Evolutionary conservation across 192 early-diverging fungal species (phyloP).

Genomic region (Coemansia sp.): DNA sequence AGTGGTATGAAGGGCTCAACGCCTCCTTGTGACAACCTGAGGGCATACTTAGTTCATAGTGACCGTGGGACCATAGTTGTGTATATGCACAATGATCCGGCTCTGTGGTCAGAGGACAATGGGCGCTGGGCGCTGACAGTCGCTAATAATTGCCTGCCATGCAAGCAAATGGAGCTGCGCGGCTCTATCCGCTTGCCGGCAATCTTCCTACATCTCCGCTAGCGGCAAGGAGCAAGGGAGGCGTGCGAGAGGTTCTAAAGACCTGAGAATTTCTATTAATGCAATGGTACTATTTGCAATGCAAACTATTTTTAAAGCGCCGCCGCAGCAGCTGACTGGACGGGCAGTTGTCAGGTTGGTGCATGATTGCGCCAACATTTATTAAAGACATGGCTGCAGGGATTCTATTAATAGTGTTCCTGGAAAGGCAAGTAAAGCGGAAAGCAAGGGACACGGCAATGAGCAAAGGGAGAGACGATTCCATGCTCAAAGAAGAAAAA

Average conservation of each 20-base stretch:
- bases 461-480: background rate
- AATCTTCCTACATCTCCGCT: constrained; percentile 1
- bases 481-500: constrained; percentile 4
- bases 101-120: background rate
- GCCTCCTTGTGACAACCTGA: background rate
- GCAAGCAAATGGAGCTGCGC: constrained; percentile 3
- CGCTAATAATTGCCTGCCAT: background rate
- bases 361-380: constrained; percentile 1
- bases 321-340: constrained; percentile 6
- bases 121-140: background rate
- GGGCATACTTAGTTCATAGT: background rate
- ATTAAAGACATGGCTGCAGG: background rate
- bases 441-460: background rate
- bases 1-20: background rate
- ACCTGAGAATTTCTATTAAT: constrained; percentile 2
- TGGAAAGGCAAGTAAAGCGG: background rate
- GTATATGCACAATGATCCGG: constrained; percentile 3
- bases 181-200: background rate
- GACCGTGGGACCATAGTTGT: background rate
- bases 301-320: constrained; percentile 3
- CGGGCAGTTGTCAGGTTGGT: background rate
- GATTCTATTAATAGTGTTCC: constrained; percentile 2
- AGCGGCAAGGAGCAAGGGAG: background rate
- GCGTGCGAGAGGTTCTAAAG: background rate
- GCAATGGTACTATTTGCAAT: background rate